These are phyloP conservation scores for Lathyrus aphaca DNA, from an alignment of 306 rosid species.

Conservation along the genomic window DNA sequence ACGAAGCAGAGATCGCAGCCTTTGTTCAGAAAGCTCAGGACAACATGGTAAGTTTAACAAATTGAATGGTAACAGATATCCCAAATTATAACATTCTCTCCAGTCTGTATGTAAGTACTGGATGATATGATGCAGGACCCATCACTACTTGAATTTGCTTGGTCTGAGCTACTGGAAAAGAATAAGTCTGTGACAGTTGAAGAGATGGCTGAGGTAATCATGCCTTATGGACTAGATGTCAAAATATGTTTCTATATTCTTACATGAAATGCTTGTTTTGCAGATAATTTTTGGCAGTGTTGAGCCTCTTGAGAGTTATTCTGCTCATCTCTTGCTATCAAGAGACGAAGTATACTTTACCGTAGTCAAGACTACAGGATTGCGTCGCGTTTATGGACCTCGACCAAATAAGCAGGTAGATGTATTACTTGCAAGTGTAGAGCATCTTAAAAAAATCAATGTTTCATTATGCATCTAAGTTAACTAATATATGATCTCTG, in stretches of 20 bases:
- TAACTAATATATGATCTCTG: conserved; percentile 26
- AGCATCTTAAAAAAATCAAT: conserved; percentile 9
- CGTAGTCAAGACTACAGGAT: conserved; percentile 77
- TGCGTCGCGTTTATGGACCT: conserved; percentile 75
- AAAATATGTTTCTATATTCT: conserved; percentile 31
- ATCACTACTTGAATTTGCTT: conserved; percentile 86
- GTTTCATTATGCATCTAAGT: not conserved
- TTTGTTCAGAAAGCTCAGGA: conserved; percentile 70
- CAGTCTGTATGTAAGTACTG: conserved; percentile 30
- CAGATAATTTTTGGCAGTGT: conserved; percentile 89
- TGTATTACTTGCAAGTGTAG: conserved; percentile 32
- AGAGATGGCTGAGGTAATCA: conserved; percentile 83
- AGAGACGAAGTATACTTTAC: conserved; percentile 89
- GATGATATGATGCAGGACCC: conserved; percentile 68
- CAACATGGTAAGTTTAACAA: conserved; percentile 69
- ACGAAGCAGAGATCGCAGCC: conserved; percentile 62
- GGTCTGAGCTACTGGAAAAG: conserved; percentile 92
- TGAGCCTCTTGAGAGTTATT: conserved; percentile 91
- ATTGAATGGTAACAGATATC: conserved; percentile 26
- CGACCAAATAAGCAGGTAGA: conserved; percentile 80
- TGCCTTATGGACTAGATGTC: conserved; percentile 38
- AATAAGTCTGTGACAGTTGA: conserved; percentile 77
- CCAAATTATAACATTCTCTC: conserved; percentile 8
- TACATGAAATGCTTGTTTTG: conserved; percentile 46
- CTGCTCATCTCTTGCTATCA: conserved; percentile 83